phyloP scores from a whole-genome alignment of 192 early-diverging fungal species.

The Coemansia sp. region DNA sequence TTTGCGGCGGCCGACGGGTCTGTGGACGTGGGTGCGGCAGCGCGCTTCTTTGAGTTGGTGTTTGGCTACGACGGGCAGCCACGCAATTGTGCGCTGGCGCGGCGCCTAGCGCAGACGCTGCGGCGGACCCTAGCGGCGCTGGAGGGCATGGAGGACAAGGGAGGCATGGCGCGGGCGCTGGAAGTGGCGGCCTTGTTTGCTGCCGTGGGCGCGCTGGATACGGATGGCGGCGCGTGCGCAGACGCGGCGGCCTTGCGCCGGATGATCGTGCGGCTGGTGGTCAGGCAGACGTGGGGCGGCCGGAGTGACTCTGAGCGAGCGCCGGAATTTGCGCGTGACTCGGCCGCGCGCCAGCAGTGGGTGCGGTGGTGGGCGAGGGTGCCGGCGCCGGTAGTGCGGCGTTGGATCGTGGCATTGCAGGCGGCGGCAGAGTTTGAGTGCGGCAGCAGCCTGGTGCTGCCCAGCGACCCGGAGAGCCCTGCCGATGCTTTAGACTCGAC shows the following conservation, averaged over 20 bases:
- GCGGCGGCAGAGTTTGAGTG: conserved; percentile 18
- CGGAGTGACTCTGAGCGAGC: not conserved
- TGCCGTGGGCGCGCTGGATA: not conserved
- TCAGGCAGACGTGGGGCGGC: not conserved
- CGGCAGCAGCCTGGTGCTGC: conserved; percentile 2
- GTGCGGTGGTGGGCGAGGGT: conserved; percentile 28
- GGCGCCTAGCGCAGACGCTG: not conserved
- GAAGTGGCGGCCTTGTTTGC: conserved; percentile 9
- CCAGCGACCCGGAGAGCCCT: conserved; percentile 16
- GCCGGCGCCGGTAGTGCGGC: conserved; percentile 15
- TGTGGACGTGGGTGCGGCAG: conserved; percentile 20
- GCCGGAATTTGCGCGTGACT: conserved; percentile 19
- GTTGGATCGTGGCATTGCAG: conserved; percentile 17
- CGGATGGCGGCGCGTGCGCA: not conserved
- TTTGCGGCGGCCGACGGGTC: conserved; percentile 1
- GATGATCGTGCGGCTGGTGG: conserved; percentile 6
- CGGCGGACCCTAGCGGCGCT: conserved; percentile 2
- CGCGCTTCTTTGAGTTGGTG: conserved; percentile 6
- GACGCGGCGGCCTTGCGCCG: conserved; percentile 3
- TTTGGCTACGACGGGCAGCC: not conserved
- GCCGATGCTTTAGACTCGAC: conserved; percentile 17
- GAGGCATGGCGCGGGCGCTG: conserved; percentile 6
- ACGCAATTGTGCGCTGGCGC: not conserved
- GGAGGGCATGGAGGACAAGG: not conserved
- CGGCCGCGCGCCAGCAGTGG: conserved; percentile 24